Conservation (phyloP, 164 flowering plant genomes). For the Magnolia sinica region DNA sequence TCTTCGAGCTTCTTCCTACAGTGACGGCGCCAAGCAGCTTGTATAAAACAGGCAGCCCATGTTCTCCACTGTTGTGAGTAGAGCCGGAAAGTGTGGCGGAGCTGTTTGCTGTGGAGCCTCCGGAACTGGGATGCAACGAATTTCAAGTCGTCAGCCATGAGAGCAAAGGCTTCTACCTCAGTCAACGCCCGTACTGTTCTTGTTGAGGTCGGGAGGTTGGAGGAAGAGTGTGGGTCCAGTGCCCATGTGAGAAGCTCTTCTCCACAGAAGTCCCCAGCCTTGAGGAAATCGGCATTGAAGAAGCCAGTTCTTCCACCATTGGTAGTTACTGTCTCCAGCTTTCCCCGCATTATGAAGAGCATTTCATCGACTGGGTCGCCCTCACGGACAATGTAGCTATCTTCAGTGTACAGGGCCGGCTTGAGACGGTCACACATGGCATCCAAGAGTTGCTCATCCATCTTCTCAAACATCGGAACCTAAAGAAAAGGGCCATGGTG, state of each 20-base stretch:
- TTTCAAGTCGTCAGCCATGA: conserved; percentile 77
- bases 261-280: conserved; percentile 95
- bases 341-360: conserved; percentile 93
- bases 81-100: conserved; percentile 83
- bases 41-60: conserved; percentile 94
- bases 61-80: conserved; percentile 98
- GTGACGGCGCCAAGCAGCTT: conserved; percentile 86
- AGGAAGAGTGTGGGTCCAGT: conserved; percentile 67
- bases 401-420: conserved; percentile 77
- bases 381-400: conserved; percentile 77
- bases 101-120: conserved; percentile 87
- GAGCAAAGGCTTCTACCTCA: conserved; percentile 92
- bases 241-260: conserved; percentile 99
- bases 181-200: conserved; percentile 71
- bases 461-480: conserved; percentile 80
- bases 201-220: conserved; percentile 86
- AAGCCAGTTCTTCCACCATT: conserved; percentile 95
- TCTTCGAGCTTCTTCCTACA: conserved; percentile 67
- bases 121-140: conserved; percentile 88
- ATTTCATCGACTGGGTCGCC: conserved; percentile 96
- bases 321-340: conserved; percentile 68
- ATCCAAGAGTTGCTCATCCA: conserved; percentile 90
- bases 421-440: conserved; percentile 91
- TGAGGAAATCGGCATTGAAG: conserved; percentile 71
- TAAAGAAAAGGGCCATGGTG: background rate